Base-by-base conservation (phyloP, 1,284 basidiomycete species). In the Microbotryum scabiosae region DNA sequence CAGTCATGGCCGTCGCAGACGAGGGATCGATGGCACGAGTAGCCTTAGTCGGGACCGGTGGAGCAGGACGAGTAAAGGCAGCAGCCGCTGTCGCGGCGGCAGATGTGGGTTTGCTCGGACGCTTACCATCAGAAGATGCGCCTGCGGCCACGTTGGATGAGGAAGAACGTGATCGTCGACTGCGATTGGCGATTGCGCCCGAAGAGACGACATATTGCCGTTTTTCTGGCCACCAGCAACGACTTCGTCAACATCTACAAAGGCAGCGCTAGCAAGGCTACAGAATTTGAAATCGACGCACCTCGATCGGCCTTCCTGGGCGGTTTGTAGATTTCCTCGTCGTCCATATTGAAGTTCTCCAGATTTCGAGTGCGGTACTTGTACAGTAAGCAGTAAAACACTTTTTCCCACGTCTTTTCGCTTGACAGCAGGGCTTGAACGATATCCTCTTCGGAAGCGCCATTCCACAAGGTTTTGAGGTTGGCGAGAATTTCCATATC, bases 401-500 rank as follows among this genome's bases (percentile, higher is more conserved):
- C 87, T 75, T 96, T 96, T 75, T 94, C 89, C 88, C 89, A 91
- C 25, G 87, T 91, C 63, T 84, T 83, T 62, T 79, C 78, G 61
- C 72, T 70, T 62, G 75, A 77, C 65, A 81, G 78, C 54, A 97
- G 78, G 56, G 82, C 85, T 52, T 81, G 78, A 57, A 85, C 79
- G 56, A 97, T 84, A 30, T 85, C 83, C 5, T 82, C 79, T 61
- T 91, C 87, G 1, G 83, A 76, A 4, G 82, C 82, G 8, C 82
- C 86, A 61, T 86, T 84, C 91, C 93, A 98, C 28, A 99, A 80
- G 7, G 90, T 91, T 70, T 84, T 85, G 52, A 98, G 77, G 76
- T 97, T 97, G 32, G 83, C 84, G 72, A 98, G 83, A 69, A 98
- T 90, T 69, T 94, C 91, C 3, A 82, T 78, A 73, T 98, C 94